Conservation (phyloP, 2,329 filamentous ascomycete species). For the Neofusicoccum umdonicola region DNA sequence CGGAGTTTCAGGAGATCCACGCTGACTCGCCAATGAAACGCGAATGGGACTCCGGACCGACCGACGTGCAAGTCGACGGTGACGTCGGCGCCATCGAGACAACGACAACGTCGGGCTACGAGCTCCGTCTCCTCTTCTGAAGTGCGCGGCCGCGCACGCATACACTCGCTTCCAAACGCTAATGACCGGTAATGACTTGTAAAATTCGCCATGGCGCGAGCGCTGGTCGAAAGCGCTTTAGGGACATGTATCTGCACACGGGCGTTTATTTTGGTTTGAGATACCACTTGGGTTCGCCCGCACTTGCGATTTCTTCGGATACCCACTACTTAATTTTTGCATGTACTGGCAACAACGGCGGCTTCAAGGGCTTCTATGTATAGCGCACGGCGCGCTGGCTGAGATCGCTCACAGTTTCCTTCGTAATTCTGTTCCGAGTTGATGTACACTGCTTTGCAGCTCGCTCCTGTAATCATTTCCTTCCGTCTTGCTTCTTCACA, state of each 20-base stretch:
- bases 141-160: not conserved
- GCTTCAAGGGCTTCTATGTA: slow-evolving; percentile 8
- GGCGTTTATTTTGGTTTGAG: slow-evolving; percentile 15
- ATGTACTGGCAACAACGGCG: slow-evolving; percentile 13
- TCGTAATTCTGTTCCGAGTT: slow-evolving; percentile 2
- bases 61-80: slow-evolving; percentile 49
- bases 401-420: slow-evolving; percentile 11
- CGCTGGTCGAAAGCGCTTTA: slow-evolving; percentile 16
- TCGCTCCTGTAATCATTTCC: slow-evolving; percentile 1
- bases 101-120: slow-evolving; percentile 46
- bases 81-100: slow-evolving; percentile 45
- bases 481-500: slow-evolving; percentile 8
- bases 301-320: slow-evolving; percentile 13
- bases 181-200: slow-evolving; percentile 16
- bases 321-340: slow-evolving; percentile 17
- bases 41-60: slow-evolving; percentile 52
- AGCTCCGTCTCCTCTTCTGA: slow-evolving; percentile 50
- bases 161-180: slow-evolving; percentile 11
- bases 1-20: slow-evolving; percentile 65
- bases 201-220: slow-evolving; percentile 15
- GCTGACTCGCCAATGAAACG: slow-evolving; percentile 47
- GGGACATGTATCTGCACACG: slow-evolving; percentile 13
- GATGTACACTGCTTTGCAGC: slow-evolving; percentile 4
- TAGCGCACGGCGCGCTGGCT: slow-evolving; percentile 3
- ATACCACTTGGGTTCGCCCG: slow-evolving; percentile 12